phyloP scores from a whole-genome alignment of 2,329 filamentous ascomycete species.

The Pyricularia sp. region DNA sequence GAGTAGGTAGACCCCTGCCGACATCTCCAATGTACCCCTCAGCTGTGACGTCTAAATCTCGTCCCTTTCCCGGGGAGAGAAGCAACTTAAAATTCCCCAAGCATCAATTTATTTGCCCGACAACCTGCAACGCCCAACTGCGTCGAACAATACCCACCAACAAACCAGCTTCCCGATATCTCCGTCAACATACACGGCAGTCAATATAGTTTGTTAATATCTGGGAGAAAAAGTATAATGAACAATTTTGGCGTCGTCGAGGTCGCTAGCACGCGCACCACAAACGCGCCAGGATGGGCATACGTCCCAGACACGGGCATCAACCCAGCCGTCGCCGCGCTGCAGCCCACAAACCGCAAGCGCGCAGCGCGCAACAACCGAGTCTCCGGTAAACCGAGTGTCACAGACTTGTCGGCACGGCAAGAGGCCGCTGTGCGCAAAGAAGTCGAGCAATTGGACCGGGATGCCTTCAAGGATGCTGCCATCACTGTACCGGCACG shows the following conservation, averaged over 20 bases:
- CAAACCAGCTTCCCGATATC: background rate
- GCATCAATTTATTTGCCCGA: background rate
- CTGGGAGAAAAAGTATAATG: constrained; percentile 26
- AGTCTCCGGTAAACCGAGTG: constrained; percentile 22
- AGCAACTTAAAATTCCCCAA: background rate
- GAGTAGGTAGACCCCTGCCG: background rate
- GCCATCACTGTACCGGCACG: constrained; percentile 59
- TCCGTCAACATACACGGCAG: too few relatives aligned
- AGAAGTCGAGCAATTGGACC: constrained; percentile 73
- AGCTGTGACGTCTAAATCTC: background rate
- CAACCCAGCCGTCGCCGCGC: constrained; percentile 41
- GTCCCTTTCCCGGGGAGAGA: background rate
- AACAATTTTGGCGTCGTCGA: constrained; percentile 74
- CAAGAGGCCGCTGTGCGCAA: constrained; percentile 75
- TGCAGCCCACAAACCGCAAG: constrained; percentile 53
- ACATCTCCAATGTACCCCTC: background rate
- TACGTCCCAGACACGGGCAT: constrained; percentile 72
- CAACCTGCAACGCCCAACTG: background rate
- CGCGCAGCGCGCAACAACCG: constrained; percentile 45
- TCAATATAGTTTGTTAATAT: background rate
- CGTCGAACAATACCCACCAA: background rate
- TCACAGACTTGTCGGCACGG: constrained; percentile 65
- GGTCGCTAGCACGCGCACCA: constrained; percentile 60
- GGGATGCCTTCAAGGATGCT: constrained; percentile 66
- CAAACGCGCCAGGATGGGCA: constrained; percentile 77